Conservation (phyloP, 371 early-diverging fungal genomes). For the Syncephalastrum monosporum region DNA sequence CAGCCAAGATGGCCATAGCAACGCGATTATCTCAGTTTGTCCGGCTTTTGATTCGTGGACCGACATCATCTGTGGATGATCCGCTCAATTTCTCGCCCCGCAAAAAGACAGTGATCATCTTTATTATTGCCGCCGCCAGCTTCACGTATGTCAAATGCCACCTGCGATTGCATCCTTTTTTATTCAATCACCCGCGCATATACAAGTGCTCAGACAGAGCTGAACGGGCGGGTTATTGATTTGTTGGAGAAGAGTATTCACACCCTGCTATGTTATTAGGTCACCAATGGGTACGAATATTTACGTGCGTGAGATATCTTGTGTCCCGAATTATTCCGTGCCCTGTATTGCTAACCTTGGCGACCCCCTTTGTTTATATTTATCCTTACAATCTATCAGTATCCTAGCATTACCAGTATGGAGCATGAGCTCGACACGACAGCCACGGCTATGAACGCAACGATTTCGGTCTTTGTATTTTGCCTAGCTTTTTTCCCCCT, state of each 20-base stretch:
- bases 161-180: neutral
- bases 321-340: neutral
- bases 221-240: neutral
- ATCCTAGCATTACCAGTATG: slow-evolving; percentile 34
- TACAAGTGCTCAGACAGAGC: too few relatives aligned
- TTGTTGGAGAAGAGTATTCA: neutral
- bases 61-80: slow-evolving; percentile 10
- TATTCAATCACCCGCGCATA: neutral
- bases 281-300: neutral
- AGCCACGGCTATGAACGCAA: slow-evolving; percentile 42
- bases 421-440: slow-evolving; percentile 34
- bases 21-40: too few relatives aligned
- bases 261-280: neutral
- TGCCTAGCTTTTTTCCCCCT: slow-evolving; percentile 35
- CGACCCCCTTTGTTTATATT: slow-evolving; percentile 35
- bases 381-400: slow-evolving; percentile 15
- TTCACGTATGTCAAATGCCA: slow-evolving; percentile 18
- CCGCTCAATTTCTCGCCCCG: slow-evolving; percentile 4
- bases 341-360: slow-evolving; percentile 8
- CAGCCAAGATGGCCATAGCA: too few relatives aligned
- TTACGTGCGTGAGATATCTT: too few relatives aligned
- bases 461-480: slow-evolving; percentile 34
- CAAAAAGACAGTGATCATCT: slow-evolving; percentile 29
- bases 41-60: too few relatives aligned
- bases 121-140: slow-evolving; percentile 26